Base-by-base conservation (phyloP, 228 moss, liverwort and hornwort species). In the Sphagnum fallax region DNA sequence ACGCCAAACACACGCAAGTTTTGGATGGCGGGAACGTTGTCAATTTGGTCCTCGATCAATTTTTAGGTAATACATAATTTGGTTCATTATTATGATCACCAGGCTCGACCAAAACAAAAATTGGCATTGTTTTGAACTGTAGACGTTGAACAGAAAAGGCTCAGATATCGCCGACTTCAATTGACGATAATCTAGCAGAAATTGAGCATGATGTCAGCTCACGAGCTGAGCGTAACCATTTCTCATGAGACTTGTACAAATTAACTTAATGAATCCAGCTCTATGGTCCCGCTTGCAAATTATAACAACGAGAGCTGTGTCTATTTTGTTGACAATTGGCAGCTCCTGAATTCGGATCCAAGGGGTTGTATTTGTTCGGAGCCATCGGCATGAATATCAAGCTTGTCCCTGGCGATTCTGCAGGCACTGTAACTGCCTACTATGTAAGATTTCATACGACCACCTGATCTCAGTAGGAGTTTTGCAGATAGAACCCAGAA, bases 351-450 rank as follows among this genome's bases (percentile, higher is more conserved):
- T 83, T 83, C 47, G 64, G 64, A 64, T 77, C 74, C 8, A 72
- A 52, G 10, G 52, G 15, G 53, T 70, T 52, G n/a, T 83, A 74
- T 71, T 62, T 83, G 69, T 72, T 77, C 14, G 79, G 83, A 10
- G 72, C 76, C 69, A 55, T 80, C 16, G 72, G 73, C 61, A 82
- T 85, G 79, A 75, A 74, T 6, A 85, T 82, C 73, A 81, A 79
- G 67, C 85, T 85, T 47, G 76, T 77, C 60, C 73, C 76, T 16
- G 82, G 85, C 12, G 77, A 85, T 70, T 85, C 85, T 14, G 82
- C 85, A 49, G 85, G 79, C 72, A 79, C 72, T 0, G 74, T 65
- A 48, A 83, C 74, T 64, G 74, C 72, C 62, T 83, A 48, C 55
- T 79, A 79, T n/a, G 72, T 72, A 67, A 76, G 79, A 32, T 32